Base-by-base conservation (phyloP, 768 basidiomycete species). In the Stropharia rugosoannulata region DNA sequence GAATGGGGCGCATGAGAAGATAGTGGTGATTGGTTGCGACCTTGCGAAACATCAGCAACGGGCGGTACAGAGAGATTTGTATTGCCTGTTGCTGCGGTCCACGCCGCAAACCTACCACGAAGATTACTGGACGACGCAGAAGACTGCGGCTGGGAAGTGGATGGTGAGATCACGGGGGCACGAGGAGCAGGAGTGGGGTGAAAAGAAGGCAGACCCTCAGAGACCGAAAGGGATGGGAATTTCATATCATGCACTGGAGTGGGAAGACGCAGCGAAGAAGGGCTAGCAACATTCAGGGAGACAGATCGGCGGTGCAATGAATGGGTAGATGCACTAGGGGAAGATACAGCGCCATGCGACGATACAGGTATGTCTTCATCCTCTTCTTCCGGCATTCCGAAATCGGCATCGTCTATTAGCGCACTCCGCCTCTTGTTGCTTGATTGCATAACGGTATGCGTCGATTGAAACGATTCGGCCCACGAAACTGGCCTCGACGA, bases 391-490 rank as follows among this genome's bases (percentile, higher is more conserved):
- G 82, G 72, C 77, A 82, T 84, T 36, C 75, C 75, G 65, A 85
- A 86, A 57, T 89, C 87, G 3, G 82, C 78, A 60, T 90, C 89
- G 9, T 80, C 81, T 39, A 88, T 71, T 32, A 90, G 75, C 3
- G 85, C 82, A 63, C 89, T 90, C 39, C 85, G 71, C 25, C 90
- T 80, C 68, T 83, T 87, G 67, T 78, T 81, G 36, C 59, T 59
- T n/a, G 76, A 71, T 8, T 86, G 86, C 3, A 89, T 85, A 54
- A 91, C 73, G 16, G 90, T 92, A 64, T 86, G 79, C 4, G 77
- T 85, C 6, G 88, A 90, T 47, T 89, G 87, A 51, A 89, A 73
- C 0, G 88, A 90, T 58, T 90, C 89, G 8, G 87, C 88, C 71
- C 86, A 81, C 8, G 90, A 92, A 32, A 89, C 87, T 3, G 90